Conservation (phyloP, 371 early-diverging fungal species). For the Mucor saturninus region DNA sequence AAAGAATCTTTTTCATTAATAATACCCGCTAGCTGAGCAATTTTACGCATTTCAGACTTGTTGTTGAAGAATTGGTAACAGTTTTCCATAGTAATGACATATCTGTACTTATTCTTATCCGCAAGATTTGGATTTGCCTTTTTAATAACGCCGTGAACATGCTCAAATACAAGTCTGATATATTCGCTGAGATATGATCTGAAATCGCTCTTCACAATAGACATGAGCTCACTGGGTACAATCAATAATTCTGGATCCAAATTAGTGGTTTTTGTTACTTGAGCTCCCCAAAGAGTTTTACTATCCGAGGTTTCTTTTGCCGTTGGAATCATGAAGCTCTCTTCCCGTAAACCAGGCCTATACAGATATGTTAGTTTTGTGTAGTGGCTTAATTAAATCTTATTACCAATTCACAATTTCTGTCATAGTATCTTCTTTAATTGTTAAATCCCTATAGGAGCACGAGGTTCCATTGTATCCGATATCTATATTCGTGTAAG, state of each 20-base stretch:
- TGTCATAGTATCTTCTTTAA: background rate
- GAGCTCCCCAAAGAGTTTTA: conserved; percentile 3
- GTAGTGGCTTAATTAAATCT: background rate
- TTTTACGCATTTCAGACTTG: conserved; percentile 12
- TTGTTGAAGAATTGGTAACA: conserved; percentile 13
- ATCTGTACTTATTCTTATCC: conserved; percentile 9
- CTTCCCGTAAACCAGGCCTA: conserved; percentile 5
- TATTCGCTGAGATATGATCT: background rate
- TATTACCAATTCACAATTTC: background rate
- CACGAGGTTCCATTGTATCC: conserved; percentile 14
- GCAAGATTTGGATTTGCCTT: background rate
- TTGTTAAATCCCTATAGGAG: background rate
- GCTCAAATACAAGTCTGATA: background rate
- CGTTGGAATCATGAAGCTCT: background rate
- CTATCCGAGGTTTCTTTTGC: background rate
- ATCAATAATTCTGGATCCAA: background rate
- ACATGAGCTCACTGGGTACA: conserved; percentile 11
- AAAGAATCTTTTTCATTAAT: background rate
- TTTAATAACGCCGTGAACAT: background rate
- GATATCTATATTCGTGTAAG: background rate
- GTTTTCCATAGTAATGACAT: conserved; percentile 24
- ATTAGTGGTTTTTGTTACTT: background rate
- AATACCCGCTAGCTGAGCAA: background rate
- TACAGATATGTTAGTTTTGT: background rate
- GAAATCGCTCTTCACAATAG: conserved; percentile 6